These are phyloP conservation scores for Solanum hybrid DNA, from an alignment of 305 asterid species.

Conservation along the genomic window DNA sequence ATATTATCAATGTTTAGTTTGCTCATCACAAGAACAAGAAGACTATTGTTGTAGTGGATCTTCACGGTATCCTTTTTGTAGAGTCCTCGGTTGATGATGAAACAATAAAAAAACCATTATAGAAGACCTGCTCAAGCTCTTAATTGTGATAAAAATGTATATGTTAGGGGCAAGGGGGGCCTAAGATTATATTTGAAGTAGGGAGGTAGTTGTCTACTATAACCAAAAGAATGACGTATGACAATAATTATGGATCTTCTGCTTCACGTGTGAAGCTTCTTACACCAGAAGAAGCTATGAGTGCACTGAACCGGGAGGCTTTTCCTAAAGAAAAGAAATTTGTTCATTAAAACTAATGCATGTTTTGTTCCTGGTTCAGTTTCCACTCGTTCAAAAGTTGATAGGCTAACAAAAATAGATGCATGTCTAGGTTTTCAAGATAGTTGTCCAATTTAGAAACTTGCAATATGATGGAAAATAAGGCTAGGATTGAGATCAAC, in stretches of 20 bases:
- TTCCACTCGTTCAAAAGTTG: too few species aligned
- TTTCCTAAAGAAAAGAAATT: too few species aligned
- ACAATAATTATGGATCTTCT: slow-evolving; percentile 9
- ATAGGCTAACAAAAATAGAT: too few species aligned
- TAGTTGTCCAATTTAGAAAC: slow-evolving; percentile 7
- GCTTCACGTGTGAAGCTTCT: slow-evolving; percentile 7
- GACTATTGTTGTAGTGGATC: too few species aligned
- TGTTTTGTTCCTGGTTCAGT: background rate
- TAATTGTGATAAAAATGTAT: too few species aligned
- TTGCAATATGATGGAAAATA: slow-evolving; percentile 23
- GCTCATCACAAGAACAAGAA: too few species aligned
- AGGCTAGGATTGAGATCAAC: slow-evolving; percentile 24
- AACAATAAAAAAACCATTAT: too few species aligned
- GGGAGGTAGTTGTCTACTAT: slow-evolving; percentile 13
- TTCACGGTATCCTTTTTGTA: background rate
- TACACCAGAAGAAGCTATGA: background rate
- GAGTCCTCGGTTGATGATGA: background rate
- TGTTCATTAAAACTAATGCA: background rate
- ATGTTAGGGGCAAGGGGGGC: too few species aligned
- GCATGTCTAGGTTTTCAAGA: background rate
- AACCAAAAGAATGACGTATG: slow-evolving; percentile 30
- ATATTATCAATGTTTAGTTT: too few species aligned
- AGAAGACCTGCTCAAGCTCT: too few species aligned
- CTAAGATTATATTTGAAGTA: slow-evolving; percentile 10
- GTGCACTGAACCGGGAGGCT: background rate